Base-by-base conservation (phyloP, 441 rosid species). In the Adansonia rubrostipa region DNA sequence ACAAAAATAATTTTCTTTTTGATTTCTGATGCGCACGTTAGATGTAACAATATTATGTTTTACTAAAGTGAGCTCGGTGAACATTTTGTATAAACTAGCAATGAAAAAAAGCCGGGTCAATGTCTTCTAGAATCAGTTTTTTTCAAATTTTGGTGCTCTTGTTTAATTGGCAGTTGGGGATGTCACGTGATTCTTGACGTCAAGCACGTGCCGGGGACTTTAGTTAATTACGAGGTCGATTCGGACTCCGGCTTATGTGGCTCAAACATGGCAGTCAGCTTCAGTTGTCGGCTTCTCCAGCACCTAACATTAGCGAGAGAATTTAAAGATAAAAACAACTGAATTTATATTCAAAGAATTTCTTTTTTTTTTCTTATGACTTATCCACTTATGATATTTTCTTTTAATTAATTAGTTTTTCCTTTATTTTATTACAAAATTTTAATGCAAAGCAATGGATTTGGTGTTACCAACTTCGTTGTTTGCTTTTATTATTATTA, bases 41-140 rank as follows among this genome's bases (percentile, higher is more conserved):
- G 69, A 50, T 5, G 70, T 58, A 73, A 8, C 4, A 5, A 4
- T 22, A 61, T 24, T 5, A 5, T 58, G 33, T 64, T 53, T 63
- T 77, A 14, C 72, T 65, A 51, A 50, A 75, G 22, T 62, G 74
- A 13, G 48, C 75, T 3, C 0, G 20, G 7, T 75, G 22, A 80
- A 51, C 79, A 56, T 76, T 78, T 78, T 58, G 42, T 80, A 77
- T 75, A 82, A 78, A 75, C 1, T 61, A 24, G 36, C 6, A 17
- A 0, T 15, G 36, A 9, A 36, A 58, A n/a, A 8, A 28, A 50
- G 33, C 4, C 10, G 42, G 44, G 75, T 53, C n/a, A 33, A 33
- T 17, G 54, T 57, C 17, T 56, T 57, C 66, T 40, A 73, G 76
- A 73, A 73, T 42, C 11, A 15, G 20, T n/a, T 65, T 5, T 8